These are phyloP conservation scores for Jatropha multifida DNA, from an alignment of 441 rosid genomes.

Conservation along the genomic window DNA sequence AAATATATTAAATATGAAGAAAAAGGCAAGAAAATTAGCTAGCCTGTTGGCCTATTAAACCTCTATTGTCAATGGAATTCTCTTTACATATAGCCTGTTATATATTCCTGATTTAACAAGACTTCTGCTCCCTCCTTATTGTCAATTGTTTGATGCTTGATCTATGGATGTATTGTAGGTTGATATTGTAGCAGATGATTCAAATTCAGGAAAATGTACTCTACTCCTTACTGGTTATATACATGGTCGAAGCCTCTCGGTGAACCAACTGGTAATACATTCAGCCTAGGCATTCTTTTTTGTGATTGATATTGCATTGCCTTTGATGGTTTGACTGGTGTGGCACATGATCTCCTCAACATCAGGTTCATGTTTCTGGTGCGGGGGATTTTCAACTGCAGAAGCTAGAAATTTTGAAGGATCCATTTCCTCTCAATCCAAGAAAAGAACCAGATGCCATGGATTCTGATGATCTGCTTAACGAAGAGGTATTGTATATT, in stretches of 20 bases:
- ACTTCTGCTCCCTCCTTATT: background rate
- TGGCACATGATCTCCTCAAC: slow-evolving; percentile 19
- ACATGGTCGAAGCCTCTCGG: slow-evolving; percentile 71
- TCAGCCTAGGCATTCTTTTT: slow-evolving; percentile 21
- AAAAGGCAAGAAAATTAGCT: background rate
- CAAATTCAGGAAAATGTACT: slow-evolving; percentile 56
- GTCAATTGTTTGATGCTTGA: slow-evolving; percentile 5
- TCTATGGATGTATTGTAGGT: slow-evolving; percentile 37
- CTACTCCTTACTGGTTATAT: slow-evolving; percentile 76
- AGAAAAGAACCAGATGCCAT: slow-evolving; percentile 65
- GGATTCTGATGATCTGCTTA: slow-evolving; percentile 64
- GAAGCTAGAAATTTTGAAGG: slow-evolving; percentile 77
- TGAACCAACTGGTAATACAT: slow-evolving; percentile 81
- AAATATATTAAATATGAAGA: background rate
- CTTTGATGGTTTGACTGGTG: slow-evolving; percentile 13
- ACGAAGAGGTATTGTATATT: slow-evolving; percentile 48
- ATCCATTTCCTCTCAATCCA: slow-evolving; percentile 66
- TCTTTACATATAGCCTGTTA: background rate
- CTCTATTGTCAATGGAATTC: background rate
- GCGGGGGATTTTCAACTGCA: slow-evolving; percentile 89
- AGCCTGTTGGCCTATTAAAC: background rate
- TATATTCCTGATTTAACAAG: background rate
- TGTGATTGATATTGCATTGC: background rate
- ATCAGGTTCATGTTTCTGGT: slow-evolving; percentile 85
- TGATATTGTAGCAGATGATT: slow-evolving; percentile 51